Conservation (phyloP, 2,329 filamentous ascomycete genomes). For the Beauveria sp. region DNA sequence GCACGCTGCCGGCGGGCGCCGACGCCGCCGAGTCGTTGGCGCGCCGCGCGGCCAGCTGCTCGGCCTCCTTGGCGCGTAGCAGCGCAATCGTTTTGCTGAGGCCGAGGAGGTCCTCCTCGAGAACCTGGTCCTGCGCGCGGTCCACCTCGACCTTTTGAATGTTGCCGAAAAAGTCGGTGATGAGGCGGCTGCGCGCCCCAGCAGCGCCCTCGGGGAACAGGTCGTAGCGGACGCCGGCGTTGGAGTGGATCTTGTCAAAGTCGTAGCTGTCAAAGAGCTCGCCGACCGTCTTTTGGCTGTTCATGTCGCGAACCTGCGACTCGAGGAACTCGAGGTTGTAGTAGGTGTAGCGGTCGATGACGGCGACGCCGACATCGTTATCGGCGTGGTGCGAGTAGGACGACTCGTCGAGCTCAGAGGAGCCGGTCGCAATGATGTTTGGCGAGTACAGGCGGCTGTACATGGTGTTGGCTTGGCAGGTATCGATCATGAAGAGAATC, state of each 20-base stretch:
- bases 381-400: constrained; percentile 97
- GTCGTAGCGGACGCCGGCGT: constrained; percentile 89
- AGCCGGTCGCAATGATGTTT: constrained; percentile 97
- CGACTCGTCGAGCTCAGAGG: constrained; percentile 88
- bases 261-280: constrained; percentile 96
- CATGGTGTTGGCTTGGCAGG: constrained; percentile 98
- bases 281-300: constrained; percentile 81
- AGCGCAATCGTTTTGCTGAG: constrained; percentile 60
- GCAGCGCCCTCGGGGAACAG: constrained; percentile 81
- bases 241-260: constrained; percentile 86
- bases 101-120: constrained; percentile 69
- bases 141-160: constrained; percentile 95
- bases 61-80: constrained; percentile 41
- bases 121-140: constrained; percentile 45
- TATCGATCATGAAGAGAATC: constrained; percentile 99
- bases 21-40: constrained; percentile 19
- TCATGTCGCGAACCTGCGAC: constrained; percentile 76
- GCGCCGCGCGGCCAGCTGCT: constrained; percentile 28
- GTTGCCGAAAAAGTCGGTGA: constrained; percentile 98
- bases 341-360: constrained; percentile 98
- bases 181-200: constrained; percentile 66
- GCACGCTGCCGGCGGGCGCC: constrained; percentile 21
- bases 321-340: constrained; percentile 98
- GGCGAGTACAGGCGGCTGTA: constrained; percentile 97
- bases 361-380: constrained; percentile 93